Evolutionary conservation across 176 grass and related monocot genomes (phyloP).

Genomic region (Tillandsia fasciculata): DNA sequence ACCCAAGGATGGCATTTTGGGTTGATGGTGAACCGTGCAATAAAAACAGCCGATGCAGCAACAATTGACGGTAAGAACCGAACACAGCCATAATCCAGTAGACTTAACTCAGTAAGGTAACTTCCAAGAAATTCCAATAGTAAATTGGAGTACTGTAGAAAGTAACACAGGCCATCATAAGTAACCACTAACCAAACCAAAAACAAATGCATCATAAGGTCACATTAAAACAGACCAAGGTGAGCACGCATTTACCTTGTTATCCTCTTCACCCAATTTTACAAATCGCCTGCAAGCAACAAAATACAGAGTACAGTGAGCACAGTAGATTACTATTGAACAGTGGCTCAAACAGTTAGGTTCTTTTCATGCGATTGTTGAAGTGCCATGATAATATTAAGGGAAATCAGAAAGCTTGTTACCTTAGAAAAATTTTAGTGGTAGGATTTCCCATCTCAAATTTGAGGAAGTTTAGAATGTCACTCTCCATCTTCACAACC

Average conservation of each 20-base stretch:
- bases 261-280: constrained; percentile 39
- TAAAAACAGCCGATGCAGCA: constrained; percentile 70
- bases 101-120: constrained; percentile 74
- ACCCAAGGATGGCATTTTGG: constrained; percentile 72
- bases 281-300: constrained; percentile 51
- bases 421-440: constrained; percentile 79
- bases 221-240: background rate
- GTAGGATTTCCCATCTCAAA: constrained; percentile 89
- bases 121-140: constrained; percentile 52
- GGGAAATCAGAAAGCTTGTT: background rate
- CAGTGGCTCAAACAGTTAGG: too few species aligned
- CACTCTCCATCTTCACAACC: constrained; percentile 78
- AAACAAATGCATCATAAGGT: background rate
- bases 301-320: background rate
- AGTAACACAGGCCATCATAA: background rate
- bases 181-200: constrained; percentile 17
- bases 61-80: constrained; percentile 71
- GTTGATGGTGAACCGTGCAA: constrained; percentile 56
- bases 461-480: constrained; percentile 75
- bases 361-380: too few species aligned
- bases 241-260: constrained; percentile 28
- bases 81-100: constrained; percentile 68
- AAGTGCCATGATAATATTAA: too few species aligned
- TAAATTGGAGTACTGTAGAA: constrained; percentile 39
- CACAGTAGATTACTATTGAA: background rate